Evolutionary conservation across 441 rosid species (phyloP).

Genomic region (Gossypium gossypioides): DNA sequence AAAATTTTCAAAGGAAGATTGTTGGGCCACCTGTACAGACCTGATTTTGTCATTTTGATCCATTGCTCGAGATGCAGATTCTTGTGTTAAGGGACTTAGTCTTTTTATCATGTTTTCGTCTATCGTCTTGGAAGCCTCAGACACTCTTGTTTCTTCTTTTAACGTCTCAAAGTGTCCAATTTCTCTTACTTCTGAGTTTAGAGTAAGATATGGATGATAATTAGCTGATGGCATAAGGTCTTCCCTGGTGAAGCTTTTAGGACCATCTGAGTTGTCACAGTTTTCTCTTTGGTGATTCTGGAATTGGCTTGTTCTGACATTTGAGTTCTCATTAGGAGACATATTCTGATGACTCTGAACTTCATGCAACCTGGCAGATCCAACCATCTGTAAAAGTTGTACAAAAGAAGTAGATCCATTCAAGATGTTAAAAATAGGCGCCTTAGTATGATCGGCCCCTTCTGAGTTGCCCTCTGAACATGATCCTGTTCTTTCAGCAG

Average conservation of each 20-base stretch:
- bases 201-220: slow-evolving; percentile 22
- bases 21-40: slow-evolving; percentile 20
- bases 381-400: slow-evolving; percentile 49
- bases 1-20: slow-evolving; percentile 25
- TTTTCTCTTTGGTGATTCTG: slow-evolving; percentile 17
- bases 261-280: slow-evolving; percentile 17
- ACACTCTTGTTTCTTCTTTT: slow-evolving; percentile 26
- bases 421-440: slow-evolving; percentile 17
- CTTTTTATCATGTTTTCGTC: slow-evolving; percentile 19
- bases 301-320: slow-evolving; percentile 14
- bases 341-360: slow-evolving; percentile 19
- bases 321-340: slow-evolving; percentile 23
- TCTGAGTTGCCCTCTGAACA: slow-evolving; percentile 42
- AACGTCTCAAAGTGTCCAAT: slow-evolving; percentile 22
- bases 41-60: slow-evolving; percentile 19
- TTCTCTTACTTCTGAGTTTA: slow-evolving; percentile 20
- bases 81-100: slow-evolving; percentile 19
- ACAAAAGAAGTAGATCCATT: slow-evolving; percentile 30
- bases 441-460: slow-evolving; percentile 25
- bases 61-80: slow-evolving; percentile 21
- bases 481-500: slow-evolving; percentile 41
- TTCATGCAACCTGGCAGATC: slow-evolving; percentile 27
- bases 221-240: slow-evolving; percentile 22
- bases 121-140: slow-evolving; percentile 17
- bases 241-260: slow-evolving; percentile 24